phyloP scores from a whole-genome alignment of 2,329 filamentous ascomycete genomes.

The Rugonectria rugulosa region DNA sequence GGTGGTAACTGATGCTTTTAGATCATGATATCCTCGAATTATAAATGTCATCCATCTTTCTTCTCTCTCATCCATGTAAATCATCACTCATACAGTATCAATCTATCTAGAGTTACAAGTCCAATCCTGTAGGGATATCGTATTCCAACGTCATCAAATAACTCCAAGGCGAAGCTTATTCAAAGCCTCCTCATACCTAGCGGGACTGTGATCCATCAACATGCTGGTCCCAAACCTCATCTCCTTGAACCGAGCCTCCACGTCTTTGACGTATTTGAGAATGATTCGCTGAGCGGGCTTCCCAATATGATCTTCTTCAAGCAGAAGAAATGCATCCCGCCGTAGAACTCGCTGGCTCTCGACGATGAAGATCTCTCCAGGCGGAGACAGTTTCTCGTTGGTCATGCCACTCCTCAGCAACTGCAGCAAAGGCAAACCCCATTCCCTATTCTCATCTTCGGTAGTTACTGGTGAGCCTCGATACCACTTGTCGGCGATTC shows the following conservation, averaged over 20 bases:
- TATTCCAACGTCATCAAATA: slow-evolving; percentile 36
- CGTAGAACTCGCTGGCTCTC: slow-evolving; percentile 73
- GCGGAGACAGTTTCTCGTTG: slow-evolving; percentile 74
- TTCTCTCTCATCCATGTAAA: neutral
- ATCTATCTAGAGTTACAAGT: neutral
- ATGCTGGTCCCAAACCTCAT: slow-evolving; percentile 76
- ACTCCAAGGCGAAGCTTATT: slow-evolving; percentile 64
- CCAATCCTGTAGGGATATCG: neutral
- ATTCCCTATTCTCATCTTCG: slow-evolving; percentile 67
- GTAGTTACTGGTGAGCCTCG: slow-evolving; percentile 47
- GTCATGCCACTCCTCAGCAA: slow-evolving; percentile 72
- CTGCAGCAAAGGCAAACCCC: slow-evolving; percentile 73
- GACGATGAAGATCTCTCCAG: slow-evolving; percentile 78
- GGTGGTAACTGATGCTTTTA: too few species aligned
- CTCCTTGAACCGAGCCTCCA: slow-evolving; percentile 74
- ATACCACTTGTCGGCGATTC: slow-evolving; percentile 69
- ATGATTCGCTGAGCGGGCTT: slow-evolving; percentile 73
- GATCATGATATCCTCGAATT: neutral
- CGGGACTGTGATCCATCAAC: slow-evolving; percentile 79
- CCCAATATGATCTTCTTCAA: slow-evolving; percentile 60
- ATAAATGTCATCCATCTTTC: neutral
- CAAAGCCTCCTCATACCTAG: slow-evolving; percentile 74
- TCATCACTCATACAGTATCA: neutral
- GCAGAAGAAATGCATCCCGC: slow-evolving; percentile 67
- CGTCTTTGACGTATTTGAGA: slow-evolving; percentile 74